Conservation (phyloP, 2,329 filamentous ascomycete genomes). For the Stagonosporopsis cucurbitacearum region DNA sequence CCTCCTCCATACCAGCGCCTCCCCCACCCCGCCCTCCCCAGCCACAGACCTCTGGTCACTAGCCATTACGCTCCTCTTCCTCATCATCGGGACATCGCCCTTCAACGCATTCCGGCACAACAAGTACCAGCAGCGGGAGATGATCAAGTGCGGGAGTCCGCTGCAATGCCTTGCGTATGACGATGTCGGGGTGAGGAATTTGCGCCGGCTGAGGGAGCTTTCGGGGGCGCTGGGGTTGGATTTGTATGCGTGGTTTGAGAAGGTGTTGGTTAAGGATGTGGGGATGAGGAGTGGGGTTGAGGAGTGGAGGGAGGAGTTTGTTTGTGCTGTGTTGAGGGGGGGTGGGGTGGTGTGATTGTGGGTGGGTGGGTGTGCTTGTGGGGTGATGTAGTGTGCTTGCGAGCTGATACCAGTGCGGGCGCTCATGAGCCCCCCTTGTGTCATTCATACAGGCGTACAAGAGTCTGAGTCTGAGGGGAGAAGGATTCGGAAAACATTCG, state of each 20-base stretch:
- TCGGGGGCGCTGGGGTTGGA: slow-evolving; percentile 29
- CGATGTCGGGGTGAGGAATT: slow-evolving; percentile 41
- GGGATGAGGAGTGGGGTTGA: slow-evolving; percentile 41
- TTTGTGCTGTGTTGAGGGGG: too few species aligned
- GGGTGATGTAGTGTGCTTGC: too few species aligned
- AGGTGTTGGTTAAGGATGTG: slow-evolving; percentile 42
- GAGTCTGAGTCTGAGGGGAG: too few species aligned
- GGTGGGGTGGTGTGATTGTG: too few species aligned
- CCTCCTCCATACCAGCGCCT: slow-evolving; percentile 30
- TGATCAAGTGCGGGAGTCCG: slow-evolving; percentile 53
- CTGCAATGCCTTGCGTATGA: slow-evolving; percentile 48
- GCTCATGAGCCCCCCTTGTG: too few species aligned
- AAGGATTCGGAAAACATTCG: too few species aligned
- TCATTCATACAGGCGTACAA: too few species aligned
- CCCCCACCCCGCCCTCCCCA: slow-evolving; percentile 38
- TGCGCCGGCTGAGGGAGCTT: slow-evolving; percentile 41
- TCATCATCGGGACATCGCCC: slow-evolving; percentile 52
- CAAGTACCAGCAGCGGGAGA: slow-evolving; percentile 52
- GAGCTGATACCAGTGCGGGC: too few species aligned
- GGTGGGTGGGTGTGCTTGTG: too few species aligned
- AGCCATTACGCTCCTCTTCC: slow-evolving; percentile 53
- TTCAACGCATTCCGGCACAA: slow-evolving; percentile 51
- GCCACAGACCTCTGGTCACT: slow-evolving; percentile 54
- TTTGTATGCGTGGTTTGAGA: slow-evolving; percentile 46
- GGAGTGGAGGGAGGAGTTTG: slow-evolving; percentile 36